Conservation (phyloP, 305 asterid species). For the Fraxinus xanthoxyloides region DNA sequence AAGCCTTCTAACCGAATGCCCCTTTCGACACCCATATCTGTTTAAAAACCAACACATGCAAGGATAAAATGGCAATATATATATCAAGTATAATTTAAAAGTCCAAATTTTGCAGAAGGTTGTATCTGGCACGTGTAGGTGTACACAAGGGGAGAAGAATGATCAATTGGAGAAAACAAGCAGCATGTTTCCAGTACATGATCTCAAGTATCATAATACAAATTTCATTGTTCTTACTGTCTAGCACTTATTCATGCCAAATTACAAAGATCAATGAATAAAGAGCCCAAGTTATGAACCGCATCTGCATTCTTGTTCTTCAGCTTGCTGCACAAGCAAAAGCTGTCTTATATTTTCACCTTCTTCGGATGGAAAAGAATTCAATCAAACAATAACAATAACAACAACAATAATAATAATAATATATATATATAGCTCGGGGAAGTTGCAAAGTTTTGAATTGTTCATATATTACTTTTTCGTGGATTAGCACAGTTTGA, state of each 20-base stretch:
- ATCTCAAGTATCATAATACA: not conserved
- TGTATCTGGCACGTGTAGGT: not conserved
- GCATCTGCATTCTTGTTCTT: not conserved
- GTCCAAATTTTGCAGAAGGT: not conserved
- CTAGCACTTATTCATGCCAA: not conserved
- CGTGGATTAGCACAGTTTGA: too few species aligned
- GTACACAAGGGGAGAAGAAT: not conserved
- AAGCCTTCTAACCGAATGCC: constrained; percentile 78
- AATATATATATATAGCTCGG: too few species aligned
- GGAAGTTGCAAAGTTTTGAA: not conserved
- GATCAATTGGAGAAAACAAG: not conserved
- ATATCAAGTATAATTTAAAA: not conserved
- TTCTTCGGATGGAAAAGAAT: not conserved
- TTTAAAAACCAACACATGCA: constrained; percentile 19
- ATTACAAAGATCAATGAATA: not conserved
- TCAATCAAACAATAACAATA: not conserved
- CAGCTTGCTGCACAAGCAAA: not conserved
- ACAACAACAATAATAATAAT: too few species aligned
- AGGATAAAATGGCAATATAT: not conserved
- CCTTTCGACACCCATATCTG: constrained; percentile 82
- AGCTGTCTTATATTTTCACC: not conserved
- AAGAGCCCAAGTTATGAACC: not conserved
- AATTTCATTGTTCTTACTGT: not conserved
- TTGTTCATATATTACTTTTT: too few species aligned
- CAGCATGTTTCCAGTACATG: not conserved